phyloP scores from a whole-genome alignment of 257 asterid species.

The Verbena officinalis region DNA sequence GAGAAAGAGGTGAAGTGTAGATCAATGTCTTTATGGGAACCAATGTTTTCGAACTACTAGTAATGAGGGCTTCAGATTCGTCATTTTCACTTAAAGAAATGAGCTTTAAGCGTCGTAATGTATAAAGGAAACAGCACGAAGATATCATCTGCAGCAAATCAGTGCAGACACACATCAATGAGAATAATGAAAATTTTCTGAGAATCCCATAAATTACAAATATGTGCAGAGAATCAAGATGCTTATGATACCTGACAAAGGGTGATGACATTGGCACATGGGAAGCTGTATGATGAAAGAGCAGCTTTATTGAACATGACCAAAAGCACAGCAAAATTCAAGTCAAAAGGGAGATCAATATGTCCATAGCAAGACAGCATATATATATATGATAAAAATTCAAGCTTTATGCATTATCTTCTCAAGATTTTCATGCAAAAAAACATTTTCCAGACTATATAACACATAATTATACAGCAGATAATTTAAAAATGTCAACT shows the following conservation, averaged over 20 bases:
- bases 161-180: not conserved
- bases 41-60: slow-evolving; percentile 49
- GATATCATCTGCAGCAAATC: slow-evolving; percentile 66
- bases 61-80: slow-evolving; percentile 45
- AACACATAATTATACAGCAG: not conserved
- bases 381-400: not conserved
- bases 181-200: slow-evolving; percentile 17
- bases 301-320: slow-evolving; percentile 96
- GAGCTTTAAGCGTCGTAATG: slow-evolving; percentile 58
- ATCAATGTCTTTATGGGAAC: slow-evolving; percentile 64
- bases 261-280: slow-evolving; percentile 89
- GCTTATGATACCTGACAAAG: slow-evolving; percentile 72
- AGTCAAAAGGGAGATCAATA: slow-evolving; percentile 17
- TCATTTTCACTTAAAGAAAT: slow-evolving; percentile 59
- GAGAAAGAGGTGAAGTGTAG: slow-evolving; percentile 66
- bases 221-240: slow-evolving; percentile 16
- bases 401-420: too few relatives aligned
- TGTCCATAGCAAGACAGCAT: not conserved
- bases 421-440: not conserved
- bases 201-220: not conserved
- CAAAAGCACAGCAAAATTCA: slow-evolving; percentile 72
- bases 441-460: not conserved
- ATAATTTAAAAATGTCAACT: not conserved
- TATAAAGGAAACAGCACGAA: slow-evolving; percentile 75
- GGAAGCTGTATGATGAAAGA: slow-evolving; percentile 87